Base-by-base conservation (phyloP, 2,329 filamentous ascomycete genomes). In the Fusarium buxicola region DNA sequence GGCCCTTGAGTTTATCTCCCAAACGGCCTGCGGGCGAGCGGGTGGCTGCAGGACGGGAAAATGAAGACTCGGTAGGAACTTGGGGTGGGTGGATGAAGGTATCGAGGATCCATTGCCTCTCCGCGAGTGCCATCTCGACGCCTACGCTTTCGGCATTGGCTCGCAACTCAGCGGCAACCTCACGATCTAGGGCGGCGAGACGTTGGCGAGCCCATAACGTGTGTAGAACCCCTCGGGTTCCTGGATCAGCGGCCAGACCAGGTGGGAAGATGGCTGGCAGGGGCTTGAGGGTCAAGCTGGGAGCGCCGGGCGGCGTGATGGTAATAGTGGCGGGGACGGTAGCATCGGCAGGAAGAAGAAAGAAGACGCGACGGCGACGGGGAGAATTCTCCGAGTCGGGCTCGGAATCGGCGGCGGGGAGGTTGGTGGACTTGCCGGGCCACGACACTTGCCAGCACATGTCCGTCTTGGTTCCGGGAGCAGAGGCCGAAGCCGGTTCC, bases 161-260 rank as follows among this genome's bases (percentile, higher is more conserved):
- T 67, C 84, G 84, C 72, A 89, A 84, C 78, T 96, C 93, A 8
- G 81, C 80, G 9, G 85, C 86, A 67, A 96, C 94, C 79, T 97
- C 93, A 55, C 82, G 82, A 47, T 92, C 86, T 43, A 97, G 80
- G 61, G 91, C 88, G 28, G 87, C 86, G 18, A 97, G 79, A 36
- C 93, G 83, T 75, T 91, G 89, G 80, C 93, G 93, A 15, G 92
- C 94, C 92, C 94, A 97, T 55, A 94, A 87, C 2, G 92, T 96
- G 73, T 96, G 94, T 58, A 97, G 77, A 2, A 96, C 92, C 2
- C 93, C 93, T 62, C 92, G 90, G 69, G 89, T 88, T 7, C 92
- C 91, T 1, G 88, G 85, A 18, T 86, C 89, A 4, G 85, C 84
- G 2, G 90, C 89, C 21, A 96, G 80, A 58, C 90, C 89, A 0